A percentile compares a stretch with the other conserved stretches of the same genome.
phyloP scores from a whole-genome alignment of 495 filamentous ascomycete genomes.

The Corynascus novoguineensis region DNA sequence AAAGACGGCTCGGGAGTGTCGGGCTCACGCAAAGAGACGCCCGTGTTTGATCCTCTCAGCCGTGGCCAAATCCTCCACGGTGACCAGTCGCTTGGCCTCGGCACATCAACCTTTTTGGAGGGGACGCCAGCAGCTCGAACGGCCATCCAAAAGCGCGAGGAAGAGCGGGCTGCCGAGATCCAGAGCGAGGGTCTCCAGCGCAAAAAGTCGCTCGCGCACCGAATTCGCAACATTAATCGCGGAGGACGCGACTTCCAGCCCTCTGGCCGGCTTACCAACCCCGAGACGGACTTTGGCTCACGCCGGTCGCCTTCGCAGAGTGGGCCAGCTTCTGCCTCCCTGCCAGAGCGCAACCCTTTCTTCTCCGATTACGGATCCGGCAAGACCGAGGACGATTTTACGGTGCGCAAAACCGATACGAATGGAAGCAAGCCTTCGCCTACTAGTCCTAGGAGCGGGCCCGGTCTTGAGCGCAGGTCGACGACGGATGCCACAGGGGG shows the following conservation, averaged over 20 bases:
- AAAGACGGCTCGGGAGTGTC: slow-evolving; percentile 18
- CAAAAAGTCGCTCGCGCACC: slow-evolving; percentile 91
- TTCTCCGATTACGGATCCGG: slow-evolving; percentile 65
- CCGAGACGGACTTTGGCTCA: slow-evolving; percentile 36
- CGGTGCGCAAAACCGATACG: slow-evolving; percentile 37
- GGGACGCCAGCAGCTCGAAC: slow-evolving; percentile 81
- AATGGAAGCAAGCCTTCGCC: slow-evolving; percentile 47
- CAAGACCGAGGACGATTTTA: slow-evolving; percentile 38
- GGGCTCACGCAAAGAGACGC: slow-evolving; percentile 28
- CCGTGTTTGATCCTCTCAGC: slow-evolving; percentile 46
- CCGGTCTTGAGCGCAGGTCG: slow-evolving; percentile 58
- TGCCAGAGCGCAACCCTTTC: slow-evolving; percentile 72
- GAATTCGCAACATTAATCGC: slow-evolving; percentile 64
- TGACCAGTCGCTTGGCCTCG: slow-evolving; percentile 74
- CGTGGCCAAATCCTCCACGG: slow-evolving; percentile 71
- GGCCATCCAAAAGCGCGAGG: slow-evolving; percentile 73
- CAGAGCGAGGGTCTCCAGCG: slow-evolving; percentile 64
- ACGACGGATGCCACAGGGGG: slow-evolving; percentile 58
- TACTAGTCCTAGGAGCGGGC: slow-evolving; percentile 54
- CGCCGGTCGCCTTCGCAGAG: slow-evolving; percentile 48
- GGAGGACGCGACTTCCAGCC: slow-evolving; percentile 47
- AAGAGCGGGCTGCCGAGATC: slow-evolving; percentile 51
- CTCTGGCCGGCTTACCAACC: slow-evolving; percentile 49
- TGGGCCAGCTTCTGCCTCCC: slow-evolving; percentile 64
- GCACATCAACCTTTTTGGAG: slow-evolving; percentile 93